Base-by-base conservation (phyloP, 495 filamentous ascomycete genomes). In the Penicillium daleae region DNA sequence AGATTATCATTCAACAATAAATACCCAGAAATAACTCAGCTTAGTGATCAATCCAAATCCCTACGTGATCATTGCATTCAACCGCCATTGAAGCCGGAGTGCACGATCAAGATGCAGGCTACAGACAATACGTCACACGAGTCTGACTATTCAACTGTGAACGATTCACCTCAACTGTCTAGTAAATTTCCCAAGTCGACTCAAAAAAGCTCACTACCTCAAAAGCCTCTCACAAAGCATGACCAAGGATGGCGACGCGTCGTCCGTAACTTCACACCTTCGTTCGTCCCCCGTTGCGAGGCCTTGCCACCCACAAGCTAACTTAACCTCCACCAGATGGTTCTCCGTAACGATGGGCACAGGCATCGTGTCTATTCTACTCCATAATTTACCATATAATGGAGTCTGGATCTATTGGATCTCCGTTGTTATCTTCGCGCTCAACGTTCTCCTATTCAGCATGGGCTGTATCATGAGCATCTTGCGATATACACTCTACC, bases 271-370 rank as follows among this genome's bases (percentile, higher is more conserved):
- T 83, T 84, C 57, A 83, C 79, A 0, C 81, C 81, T 0, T 80
- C 79, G 74, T 81, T 68, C 1, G n/a, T 19, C 29, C 35, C 27
- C 1, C 26, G 5, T 4, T 6, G 57, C 22, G 26, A 29, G 0
- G 22, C 37, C 31, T n/a, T 24, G 33, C 15, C 35, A 21, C 24
- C 22, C 15, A 57, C 64, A 56, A 62, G 49, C 50, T 24, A 15
- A 13, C 21, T 9, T 39, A 39, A 39, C 13, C 35, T 15, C 35
- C 35, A 39, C 37, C 37, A 80, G 75, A 63, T 80, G 78, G 78
- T 78, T 81, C 62, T 79, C 86, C 9, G 78, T 86, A 37, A 89
- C 71, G 17, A 89, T 90, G 86, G 32, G 35, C 35, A 90, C 87
- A 0, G 87, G 87, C 5, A 86, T 89, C 27, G 83, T 86, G 3